These are phyloP conservation scores for Linnemannia elongata DNA, from an alignment of 192 early-diverging fungal genomes.

Conservation along the genomic window DNA sequence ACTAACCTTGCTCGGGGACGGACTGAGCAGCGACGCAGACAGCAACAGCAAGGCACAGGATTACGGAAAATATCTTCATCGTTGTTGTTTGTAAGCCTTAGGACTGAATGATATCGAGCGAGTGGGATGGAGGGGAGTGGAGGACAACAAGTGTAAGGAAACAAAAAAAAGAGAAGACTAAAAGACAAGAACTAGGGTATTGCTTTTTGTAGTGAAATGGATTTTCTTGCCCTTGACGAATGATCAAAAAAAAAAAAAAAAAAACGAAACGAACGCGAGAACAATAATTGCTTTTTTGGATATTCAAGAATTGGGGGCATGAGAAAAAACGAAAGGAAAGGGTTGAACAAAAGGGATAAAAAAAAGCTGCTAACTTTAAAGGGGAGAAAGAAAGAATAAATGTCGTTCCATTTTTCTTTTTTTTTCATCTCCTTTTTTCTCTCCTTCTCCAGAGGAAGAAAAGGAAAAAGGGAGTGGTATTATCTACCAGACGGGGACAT, in stretches of 20 bases:
- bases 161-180: neutral
- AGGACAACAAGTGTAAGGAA: neutral
- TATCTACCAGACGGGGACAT: neutral
- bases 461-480: neutral
- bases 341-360: too few relatives aligned
- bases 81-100: neutral
- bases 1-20: constrained; percentile 11
- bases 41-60: constrained; percentile 9
- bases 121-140: neutral
- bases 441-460: neutral
- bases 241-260: too few relatives aligned
- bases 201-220: neutral
- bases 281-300: neutral
- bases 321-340: too few relatives aligned
- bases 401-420: neutral
- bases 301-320: too few relatives aligned
- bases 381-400: neutral
- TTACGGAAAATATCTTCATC: neutral
- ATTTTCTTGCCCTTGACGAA: too few relatives aligned
- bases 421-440: neutral
- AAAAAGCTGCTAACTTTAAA: neutral
- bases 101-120: neutral
- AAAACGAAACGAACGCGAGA: too few relatives aligned
- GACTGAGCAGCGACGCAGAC: constrained; percentile 9
- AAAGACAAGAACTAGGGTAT: neutral